Percentiles rank a stretch among this genome's conserved stretches.
Evolutionary conservation across 208 protist genomes (phyloP).

Genomic region (Wallacemonas sp.): DNA sequence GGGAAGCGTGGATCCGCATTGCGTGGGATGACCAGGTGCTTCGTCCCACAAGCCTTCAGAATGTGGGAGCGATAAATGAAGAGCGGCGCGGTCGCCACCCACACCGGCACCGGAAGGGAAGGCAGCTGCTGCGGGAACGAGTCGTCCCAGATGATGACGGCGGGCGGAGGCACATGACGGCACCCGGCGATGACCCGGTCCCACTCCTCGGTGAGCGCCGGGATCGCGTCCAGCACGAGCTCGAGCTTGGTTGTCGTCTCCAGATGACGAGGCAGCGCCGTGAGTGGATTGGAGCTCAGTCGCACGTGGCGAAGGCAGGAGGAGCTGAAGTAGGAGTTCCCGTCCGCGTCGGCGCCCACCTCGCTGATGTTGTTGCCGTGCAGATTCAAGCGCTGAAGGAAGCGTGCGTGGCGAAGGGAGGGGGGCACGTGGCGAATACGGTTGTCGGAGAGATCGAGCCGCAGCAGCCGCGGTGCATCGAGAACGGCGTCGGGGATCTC

Average conservation of each 20-base stretch:
- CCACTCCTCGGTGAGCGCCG: slow-evolving; percentile 70
- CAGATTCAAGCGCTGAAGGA: slow-evolving; percentile 61
- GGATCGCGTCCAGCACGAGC: slow-evolving; percentile 72
- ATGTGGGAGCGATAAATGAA: slow-evolving; percentile 30
- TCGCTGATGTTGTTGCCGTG: slow-evolving; percentile 59
- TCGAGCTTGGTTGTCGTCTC: slow-evolving; percentile 50
- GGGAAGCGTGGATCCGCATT: slow-evolving; percentile 20
- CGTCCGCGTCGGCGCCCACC: slow-evolving; percentile 27
- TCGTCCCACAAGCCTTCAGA: slow-evolving; percentile 37
- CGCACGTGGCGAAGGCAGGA: slow-evolving; percentile 60
- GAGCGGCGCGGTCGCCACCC: slow-evolving; percentile 48
- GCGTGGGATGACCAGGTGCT: slow-evolving; percentile 43
- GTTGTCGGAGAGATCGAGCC: slow-evolving; percentile 77
- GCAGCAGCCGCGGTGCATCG: slow-evolving; percentile 42
- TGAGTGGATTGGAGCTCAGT: slow-evolving; percentile 67
- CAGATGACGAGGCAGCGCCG: slow-evolving; percentile 43
- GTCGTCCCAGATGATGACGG: slow-evolving; percentile 75
- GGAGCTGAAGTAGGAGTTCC: slow-evolving; percentile 52
- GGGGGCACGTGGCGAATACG: slow-evolving; percentile 52
- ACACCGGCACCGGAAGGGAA: slow-evolving; percentile 28
- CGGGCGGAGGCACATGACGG: slow-evolving; percentile 3
- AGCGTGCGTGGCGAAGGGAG: slow-evolving; percentile 21
- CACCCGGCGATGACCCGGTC: slow-evolving; percentile 15
- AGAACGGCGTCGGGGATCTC: slow-evolving; percentile 64
- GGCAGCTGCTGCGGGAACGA: slow-evolving; percentile 45